Base-by-base conservation (phyloP, 805 yeast genomes). In the Cyberlindnera samutprakarnensis region DNA sequence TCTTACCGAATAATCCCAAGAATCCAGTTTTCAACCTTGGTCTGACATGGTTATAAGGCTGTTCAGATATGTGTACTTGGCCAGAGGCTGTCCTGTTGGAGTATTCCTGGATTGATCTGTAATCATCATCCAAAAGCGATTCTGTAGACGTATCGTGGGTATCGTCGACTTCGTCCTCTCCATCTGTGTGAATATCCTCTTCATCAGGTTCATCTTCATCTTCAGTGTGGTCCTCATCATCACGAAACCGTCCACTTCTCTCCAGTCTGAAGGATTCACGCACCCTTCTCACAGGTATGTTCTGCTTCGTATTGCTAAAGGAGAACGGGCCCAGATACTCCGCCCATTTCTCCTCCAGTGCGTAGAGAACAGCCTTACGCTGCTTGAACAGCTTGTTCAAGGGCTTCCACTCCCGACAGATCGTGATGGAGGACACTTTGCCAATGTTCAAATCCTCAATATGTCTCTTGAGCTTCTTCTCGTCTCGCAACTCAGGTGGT, bases 341-440 rank as follows among this genome's bases (percentile, higher is more conserved):
- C 4, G 85, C 74, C 92, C 92, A 84, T 33, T 68, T 68, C 7
- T 64, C 61, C 56, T 90, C 97, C 10, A 86, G 56, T 33, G 65
- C 64, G 18, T 63, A 54, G 5, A 88, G 45, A 3, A 82, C 57
- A 14, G 53, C 41, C 23, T 66, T 61, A 26, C 96, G 65, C 38
- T 72, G 64, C 32, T 67, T 68, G 54, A 79, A 81, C 13, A 92
- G 59, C 29, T 56, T 49, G 46, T 88, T 86, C 33, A 90, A 63
- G 14, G 66, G 70, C 10, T 70, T 71, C 96, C 97, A 92, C 52
- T 90, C 92, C 38, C 86, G 66, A 44, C 95, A 92, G 2, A 92
- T 75, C 3, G 81, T 78, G 7, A 88, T 70, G 1, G 80, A 69
- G 17, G 78, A 70, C 2, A 90, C 94, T 36, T 72, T 77, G 2